Percentiles rank a stretch among this genome's conserved stretches.
Evolutionary conservation across 192 early-diverging fungal genomes (phyloP).

Genomic region (Spinellus fusiger): DNA sequence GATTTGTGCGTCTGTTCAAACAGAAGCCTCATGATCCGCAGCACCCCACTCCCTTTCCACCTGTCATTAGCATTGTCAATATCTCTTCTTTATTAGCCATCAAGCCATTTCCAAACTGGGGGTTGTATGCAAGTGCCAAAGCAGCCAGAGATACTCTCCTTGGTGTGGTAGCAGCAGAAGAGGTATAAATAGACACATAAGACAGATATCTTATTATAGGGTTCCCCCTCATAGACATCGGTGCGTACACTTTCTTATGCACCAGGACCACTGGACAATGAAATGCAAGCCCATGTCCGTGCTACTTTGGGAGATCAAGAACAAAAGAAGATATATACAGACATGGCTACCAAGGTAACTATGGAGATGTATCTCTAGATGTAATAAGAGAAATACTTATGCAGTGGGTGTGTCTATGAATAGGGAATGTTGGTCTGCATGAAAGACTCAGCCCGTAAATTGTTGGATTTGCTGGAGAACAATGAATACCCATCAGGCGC

Average conservation of each 20-base stretch:
- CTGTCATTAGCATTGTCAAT: constrained; percentile 54
- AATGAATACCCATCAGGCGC: constrained; percentile 55
- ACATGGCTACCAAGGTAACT: constrained; percentile 54
- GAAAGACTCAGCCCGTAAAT: constrained; percentile 53
- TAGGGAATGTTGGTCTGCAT: constrained; percentile 62
- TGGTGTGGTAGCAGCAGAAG: constrained; percentile 63
- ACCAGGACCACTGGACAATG: constrained; percentile 81
- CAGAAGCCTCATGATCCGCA: constrained; percentile 8
- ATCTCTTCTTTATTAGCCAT: constrained; percentile 75
- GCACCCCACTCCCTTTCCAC: constrained; percentile 4
- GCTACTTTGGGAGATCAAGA: constrained; percentile 58
- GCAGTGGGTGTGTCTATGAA: too few species aligned
- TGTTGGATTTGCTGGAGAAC: constrained; percentile 54
- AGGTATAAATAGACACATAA: constrained; percentile 45
- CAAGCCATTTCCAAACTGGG: constrained; percentile 73
- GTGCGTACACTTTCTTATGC: constrained; percentile 69
- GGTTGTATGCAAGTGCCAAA: constrained; percentile 73
- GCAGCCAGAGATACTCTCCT: constrained; percentile 79
- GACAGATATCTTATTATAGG: neutral
- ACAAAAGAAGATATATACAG: constrained; percentile 53
- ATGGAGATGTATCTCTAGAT: neutral
- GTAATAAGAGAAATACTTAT: neutral
- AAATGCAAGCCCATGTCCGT: constrained; percentile 75
- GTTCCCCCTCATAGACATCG: neutral
- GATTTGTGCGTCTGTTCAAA: constrained; percentile 33